Evolutionary conservation across 352 stramenopile genomes (phyloP), one percentile per base, ranked within the genome.

Genomic region (Phytophthora rubi): DNA sequence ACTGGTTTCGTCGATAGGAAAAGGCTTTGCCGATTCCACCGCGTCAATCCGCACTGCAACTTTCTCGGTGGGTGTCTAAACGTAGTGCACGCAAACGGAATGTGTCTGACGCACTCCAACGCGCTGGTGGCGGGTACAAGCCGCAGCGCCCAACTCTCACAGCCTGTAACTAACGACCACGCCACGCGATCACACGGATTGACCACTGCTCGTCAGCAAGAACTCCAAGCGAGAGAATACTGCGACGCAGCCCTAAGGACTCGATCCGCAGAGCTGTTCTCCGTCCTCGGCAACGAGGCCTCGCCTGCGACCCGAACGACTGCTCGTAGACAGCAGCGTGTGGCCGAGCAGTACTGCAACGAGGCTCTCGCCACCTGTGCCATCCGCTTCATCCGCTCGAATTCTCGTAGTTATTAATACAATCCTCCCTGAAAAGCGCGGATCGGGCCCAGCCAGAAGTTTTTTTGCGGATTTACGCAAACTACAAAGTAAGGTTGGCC

Each of bases 291-390:
- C 26, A 10, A 23, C 32, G 30, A 52, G 10, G 32, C 16, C n/a
- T 2, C 13, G 5, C 13, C 33, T 53, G 33, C 33, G 6, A 59
- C 54, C 15, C 45, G 37, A 15, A 65, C 35, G 10, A 65, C 62
- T 10, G 62, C 54, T n/a, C 33, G 62, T 4, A 16, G 44, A 13
- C 62, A 70, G 26, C 54, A 70, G 57, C 42, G 23, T 6, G 28
- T 48, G 0, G 62, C 62, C 15, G 55, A 65, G 35, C 62, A 39
- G 33, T 65, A 45, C 26, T 70, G 62, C 53, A 64, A 57, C 53
- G 53, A 56, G 15, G 18, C 7, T 6, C 37, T 68, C 4, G 52
- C 39, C 23, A 42, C 53, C 6, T 21, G 60, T 54, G n/a, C 35
- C 13, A 18, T 55, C 32, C 45, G 49, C 28, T 65, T 59, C 7